phyloP scores from a whole-genome alignment of 2,329 filamentous ascomycete species.

The Trichoderma guizhouense region DNA sequence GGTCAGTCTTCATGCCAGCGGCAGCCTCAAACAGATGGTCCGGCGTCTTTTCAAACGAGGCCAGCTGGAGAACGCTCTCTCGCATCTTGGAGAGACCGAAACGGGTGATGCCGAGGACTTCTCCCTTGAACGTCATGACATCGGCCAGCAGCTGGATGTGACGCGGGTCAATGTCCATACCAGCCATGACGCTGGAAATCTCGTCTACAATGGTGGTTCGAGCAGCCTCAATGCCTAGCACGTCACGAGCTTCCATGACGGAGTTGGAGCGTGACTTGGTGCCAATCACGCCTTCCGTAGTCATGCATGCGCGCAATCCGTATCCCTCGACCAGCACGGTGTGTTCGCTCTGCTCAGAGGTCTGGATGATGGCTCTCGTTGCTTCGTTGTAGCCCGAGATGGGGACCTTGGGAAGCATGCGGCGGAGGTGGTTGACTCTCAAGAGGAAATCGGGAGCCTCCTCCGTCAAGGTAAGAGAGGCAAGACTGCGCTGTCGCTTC shows the following conservation, averaged over 20 bases:
- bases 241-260: conserved; percentile 81
- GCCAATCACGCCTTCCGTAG: conserved; percentile 84
- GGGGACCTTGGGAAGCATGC: conserved; percentile 74
- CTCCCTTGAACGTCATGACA: conserved; percentile 98
- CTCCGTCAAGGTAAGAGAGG: conserved; percentile 40
- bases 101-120: conserved; percentile 92
- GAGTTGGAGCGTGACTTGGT: conserved; percentile 74
- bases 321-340: conserved; percentile 92
- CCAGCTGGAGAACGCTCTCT: conserved; percentile 88
- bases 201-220: conserved; percentile 84
- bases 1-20: conserved; percentile 84
- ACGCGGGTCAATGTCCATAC: conserved; percentile 93
- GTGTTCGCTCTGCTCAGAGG: conserved; percentile 64
- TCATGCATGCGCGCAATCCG: conserved; percentile 85
- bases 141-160: conserved; percentile 98
- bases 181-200: conserved; percentile 83
- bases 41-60: conserved; percentile 96
- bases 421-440: conserved; percentile 80
- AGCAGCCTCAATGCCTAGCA: conserved; percentile 93
- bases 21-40: conserved; percentile 96
- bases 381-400: conserved; percentile 89
- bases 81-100: conserved; percentile 97
- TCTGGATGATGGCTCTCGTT: conserved; percentile 82
- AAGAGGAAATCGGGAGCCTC: conserved; percentile 57
- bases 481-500: conserved; percentile 40